Conservation (phyloP, 1,284 basidiomycete species). For the Thelephora terrestris region DNA sequence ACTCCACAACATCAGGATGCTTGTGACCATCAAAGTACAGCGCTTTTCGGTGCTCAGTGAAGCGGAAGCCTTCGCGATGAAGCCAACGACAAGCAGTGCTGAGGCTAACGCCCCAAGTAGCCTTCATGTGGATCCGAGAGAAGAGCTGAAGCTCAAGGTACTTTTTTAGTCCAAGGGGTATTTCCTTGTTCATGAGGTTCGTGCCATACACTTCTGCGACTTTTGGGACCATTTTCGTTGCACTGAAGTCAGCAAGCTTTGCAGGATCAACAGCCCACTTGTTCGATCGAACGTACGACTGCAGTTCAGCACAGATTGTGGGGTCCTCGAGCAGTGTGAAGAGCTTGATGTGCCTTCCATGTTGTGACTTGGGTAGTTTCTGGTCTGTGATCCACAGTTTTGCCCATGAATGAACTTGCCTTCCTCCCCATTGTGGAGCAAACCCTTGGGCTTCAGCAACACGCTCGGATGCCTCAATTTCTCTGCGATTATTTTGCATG, state of each 20-base stretch:
- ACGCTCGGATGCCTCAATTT: constrained; percentile 19
- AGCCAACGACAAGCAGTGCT: too few species aligned
- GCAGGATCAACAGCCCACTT: constrained; percentile 26
- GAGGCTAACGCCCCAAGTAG: constrained; percentile 2
- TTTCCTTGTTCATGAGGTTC: constrained; percentile 21
- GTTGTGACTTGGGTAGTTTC: constrained; percentile 19
- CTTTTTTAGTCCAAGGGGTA: constrained; percentile 25
- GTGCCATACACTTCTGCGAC: constrained; percentile 21
- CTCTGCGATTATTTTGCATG: neutral
- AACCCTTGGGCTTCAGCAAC: constrained; percentile 23
- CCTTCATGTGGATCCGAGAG: constrained; percentile 24
- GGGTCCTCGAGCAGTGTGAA: constrained; percentile 22
- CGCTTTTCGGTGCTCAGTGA: constrained; percentile 20
- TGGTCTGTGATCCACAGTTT: constrained; percentile 17
- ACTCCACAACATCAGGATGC: constrained; percentile 22
- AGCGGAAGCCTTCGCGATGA: constrained; percentile 6
- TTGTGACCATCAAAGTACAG: constrained; percentile 28
- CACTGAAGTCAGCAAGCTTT: constrained; percentile 20
- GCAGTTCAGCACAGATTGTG: constrained; percentile 14
- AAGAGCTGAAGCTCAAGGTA: constrained; percentile 28
- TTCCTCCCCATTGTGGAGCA: constrained; percentile 14
- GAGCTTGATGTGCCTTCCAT: constrained; percentile 22
- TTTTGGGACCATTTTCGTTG: constrained; percentile 17
- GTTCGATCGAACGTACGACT: constrained; percentile 17
- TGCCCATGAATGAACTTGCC: constrained; percentile 18